A percentile compares a stretch with the other conserved stretches of the same genome.
These are phyloP conservation scores for Malbranchea zuffiana DNA, from an alignment of 2,329 filamentous ascomycete genomes.

Conservation along the genomic window DNA sequence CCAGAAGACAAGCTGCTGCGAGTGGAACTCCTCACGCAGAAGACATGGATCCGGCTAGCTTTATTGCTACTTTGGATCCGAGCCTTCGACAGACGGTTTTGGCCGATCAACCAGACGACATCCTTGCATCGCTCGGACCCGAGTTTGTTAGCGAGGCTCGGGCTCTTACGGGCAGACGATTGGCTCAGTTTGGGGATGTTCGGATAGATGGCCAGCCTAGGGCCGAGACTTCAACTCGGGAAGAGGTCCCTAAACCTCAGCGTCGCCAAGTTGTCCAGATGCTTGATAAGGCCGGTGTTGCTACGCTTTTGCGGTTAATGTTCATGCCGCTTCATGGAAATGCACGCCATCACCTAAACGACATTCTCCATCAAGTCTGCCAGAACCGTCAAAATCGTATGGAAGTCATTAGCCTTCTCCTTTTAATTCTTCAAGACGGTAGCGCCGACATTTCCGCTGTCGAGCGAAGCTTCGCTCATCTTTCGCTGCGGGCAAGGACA, in stretches of 20 bases:
- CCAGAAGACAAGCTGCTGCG: constrained; percentile 54
- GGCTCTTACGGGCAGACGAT: constrained; percentile 49
- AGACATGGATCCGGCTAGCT: constrained; percentile 88
- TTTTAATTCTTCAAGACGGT: constrained; percentile 91
- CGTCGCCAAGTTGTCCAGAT: constrained; percentile 84
- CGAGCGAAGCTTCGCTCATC: constrained; percentile 85
- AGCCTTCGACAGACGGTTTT: constrained; percentile 75
- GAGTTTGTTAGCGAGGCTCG: constrained; percentile 81
- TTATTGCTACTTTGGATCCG: constrained; percentile 80
- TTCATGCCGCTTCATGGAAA: constrained; percentile 89
- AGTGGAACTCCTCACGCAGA: constrained; percentile 46
- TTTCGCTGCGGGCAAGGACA: constrained; percentile 83
- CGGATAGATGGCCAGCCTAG: constrained; percentile 22
- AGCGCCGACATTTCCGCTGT: constrained; percentile 87
- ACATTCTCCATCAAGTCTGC: constrained; percentile 81
- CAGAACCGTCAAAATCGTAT: constrained; percentile 93
- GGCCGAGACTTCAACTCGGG: constrained; percentile 24
- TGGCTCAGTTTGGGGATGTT: constrained; percentile 43
- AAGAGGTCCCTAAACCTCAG: constrained; percentile 50
- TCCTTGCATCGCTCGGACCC: constrained; percentile 71
- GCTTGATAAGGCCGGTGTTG: constrained; percentile 90
- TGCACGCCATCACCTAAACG: constrained; percentile 70
- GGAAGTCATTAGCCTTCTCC: constrained; percentile 82
- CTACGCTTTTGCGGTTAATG: constrained; percentile 95
- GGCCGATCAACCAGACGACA: constrained; percentile 81